Base-by-base conservation (phyloP, 2,329 filamentous ascomycete genomes). In the Xylaria sp. region DNA sequence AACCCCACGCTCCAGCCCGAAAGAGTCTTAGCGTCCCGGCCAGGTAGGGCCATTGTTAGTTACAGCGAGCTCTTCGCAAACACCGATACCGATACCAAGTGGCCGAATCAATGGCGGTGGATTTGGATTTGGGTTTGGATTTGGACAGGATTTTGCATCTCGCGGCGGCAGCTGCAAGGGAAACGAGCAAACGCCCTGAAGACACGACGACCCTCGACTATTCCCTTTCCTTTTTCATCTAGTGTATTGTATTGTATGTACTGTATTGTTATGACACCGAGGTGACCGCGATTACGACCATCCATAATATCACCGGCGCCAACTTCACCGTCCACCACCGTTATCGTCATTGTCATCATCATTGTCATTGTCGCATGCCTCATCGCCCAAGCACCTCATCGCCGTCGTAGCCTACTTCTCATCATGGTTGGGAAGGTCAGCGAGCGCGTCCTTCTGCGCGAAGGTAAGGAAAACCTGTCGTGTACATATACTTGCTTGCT, bases 371-470 rank as follows among this genome's bases (percentile, higher is more conserved):
- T 40, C 59, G 62, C 59, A 46, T 62, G 56, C 56, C 7, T 58
- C 44, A 23, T 36, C 59, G 10, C 33, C 13, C 23, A 54, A 64
- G 6, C 63, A 70, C 56, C 64, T 64, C 36, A 44, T 58, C 38
- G 40, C 59, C 54, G 59, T 64, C 53, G 17, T 48, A 53, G 9
- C 26, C 44, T 11, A n/a, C 51, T 28, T 53, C 64, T 58, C 60
- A 65, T 68, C 64, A 89, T 89, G 87, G 87, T 89, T 67, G 87
- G 87, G 69, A 89, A 89, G 82, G 87, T 89, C 73, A 89, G 87
- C 79, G 87, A 89, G 81, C 86, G 87, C 79, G 87, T 89, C 75
- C 87, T 89, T 80, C 83, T 88, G 36, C 80, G 87, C 77, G 87
- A 89, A 84, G 87, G 87, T 89, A 70, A 65, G 56, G 38, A 26